Evolutionary conservation across 2,329 filamentous ascomycete genomes (phyloP), one percentile per base, ranked within the genome.

Genomic region (Septoria petroselini): DNA sequence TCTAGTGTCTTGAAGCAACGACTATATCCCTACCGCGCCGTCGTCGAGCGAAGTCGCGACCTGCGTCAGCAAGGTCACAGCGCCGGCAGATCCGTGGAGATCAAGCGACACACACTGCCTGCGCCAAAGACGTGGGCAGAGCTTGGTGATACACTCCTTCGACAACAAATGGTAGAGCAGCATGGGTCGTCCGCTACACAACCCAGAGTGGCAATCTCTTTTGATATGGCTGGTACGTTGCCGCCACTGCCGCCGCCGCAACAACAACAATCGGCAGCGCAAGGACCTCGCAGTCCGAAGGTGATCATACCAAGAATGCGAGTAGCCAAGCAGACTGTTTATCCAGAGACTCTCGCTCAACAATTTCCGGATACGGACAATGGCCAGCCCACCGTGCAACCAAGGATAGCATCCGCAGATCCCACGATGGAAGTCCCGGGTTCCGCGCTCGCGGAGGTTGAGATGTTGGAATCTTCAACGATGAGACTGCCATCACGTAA

Each of bases 1-100:
- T 73, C 77, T 9, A 72, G 70, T 37, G 70, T 74, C 21, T 64
- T 84, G n/a, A 77, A 73, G 59, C 72, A 71, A 39, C 75, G 76
- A 34, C 69, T 79, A 31, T 78, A 81, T 62, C 74, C 76, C 1
- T 83, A 79, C 69, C 70, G 42, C 70, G 71, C 59, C 61, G 76
- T 57, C 69, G 48, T 55, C 15, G 39, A 41, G 18, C 43, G 47
- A n/a, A 41, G 58, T 27, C 37, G 37, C 15, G 15, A 14, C 3
- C 33, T 65, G 8, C 35, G 45, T 12, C 43, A 50, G 25, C 29
- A 44, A 17, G 27, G 48, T 7, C 38, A 27, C 4, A n/a, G 6
- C 21, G 15, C 12, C 12, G n/a, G 30, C 5, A 29, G 11, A 4
- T 11, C 23, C 21, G 43, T 19, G 17, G 41, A 50, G 18, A 54